Evolutionary conservation across 2,329 filamentous ascomycete genomes (phyloP), one percentile per base, ranked within the genome.

Genomic region (Ophiostoma novo-ulmi): DNA sequence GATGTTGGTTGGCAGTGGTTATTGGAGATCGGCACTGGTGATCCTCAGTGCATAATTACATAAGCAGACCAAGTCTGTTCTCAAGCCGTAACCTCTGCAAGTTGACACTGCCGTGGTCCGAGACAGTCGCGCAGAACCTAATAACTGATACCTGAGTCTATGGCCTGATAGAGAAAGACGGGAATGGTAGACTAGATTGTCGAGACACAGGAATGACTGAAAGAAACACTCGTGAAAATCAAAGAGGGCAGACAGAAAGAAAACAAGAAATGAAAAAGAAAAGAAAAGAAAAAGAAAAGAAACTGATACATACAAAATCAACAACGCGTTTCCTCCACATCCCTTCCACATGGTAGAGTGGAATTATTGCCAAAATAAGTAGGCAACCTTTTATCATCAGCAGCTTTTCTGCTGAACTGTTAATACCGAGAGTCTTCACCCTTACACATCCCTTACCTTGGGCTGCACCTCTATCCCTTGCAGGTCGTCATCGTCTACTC

Each of bases 321-420:
- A n/a, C 52, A 26, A 14, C 52, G 52, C 22, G 52, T 2, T 48
- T n/a, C 44, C 44, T 58, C 52, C 48, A n/a, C 48, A 48, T 48
- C 44, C 48, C 48, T 55, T 55, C 48, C 52, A 58, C 52, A 58
- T 58, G 52, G 52, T 31, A 58, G 11, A 58, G 52, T 58, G 31
- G 22, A 58, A 58, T 4, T 26, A 58, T 11, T n/a, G 44, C 5
- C 1, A 48, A 20, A 3, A 17, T 17, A 44, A 44, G 14, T 44
- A 44, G 41, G 20, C 5, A 13, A 5, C 14, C 41, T 44, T 14
- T 44, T 44, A 44, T 39, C 3, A 10, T 44, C 14, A 44, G 41
- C 17, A 6, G 4, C 41, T 44, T 44, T 10, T 44, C 41, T 44
- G 14, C 41, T 44, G 6, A 17, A 6, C 41, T 44, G 41, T 3